Evolutionary conservation across 1,284 basidiomycete species (phyloP).

Genomic region (Gomphus sp.): DNA sequence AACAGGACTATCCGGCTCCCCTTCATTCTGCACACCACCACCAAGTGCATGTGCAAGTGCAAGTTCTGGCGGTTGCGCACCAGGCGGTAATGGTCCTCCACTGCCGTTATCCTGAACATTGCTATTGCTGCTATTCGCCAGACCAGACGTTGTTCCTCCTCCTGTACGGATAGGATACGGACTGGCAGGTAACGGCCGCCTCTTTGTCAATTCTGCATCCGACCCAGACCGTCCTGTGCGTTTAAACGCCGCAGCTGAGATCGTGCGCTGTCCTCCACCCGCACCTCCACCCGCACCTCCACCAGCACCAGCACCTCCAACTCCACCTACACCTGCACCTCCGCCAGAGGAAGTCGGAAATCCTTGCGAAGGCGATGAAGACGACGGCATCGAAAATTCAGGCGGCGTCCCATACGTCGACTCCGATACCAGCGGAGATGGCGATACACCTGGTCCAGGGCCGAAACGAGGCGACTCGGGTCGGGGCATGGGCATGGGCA

Average conservation of each 20-base stretch:
- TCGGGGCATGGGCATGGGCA: not conserved
- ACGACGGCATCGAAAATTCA: slow-evolving; percentile 11
- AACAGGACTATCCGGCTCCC: slow-evolving; percentile 5
- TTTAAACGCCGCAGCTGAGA: slow-evolving; percentile 68
- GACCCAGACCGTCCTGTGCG: slow-evolving; percentile 27
- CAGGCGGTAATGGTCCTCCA: not conserved
- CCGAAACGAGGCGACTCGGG: slow-evolving; percentile 1
- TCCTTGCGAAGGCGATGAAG: slow-evolving; percentile 13
- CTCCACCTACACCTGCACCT: not conserved
- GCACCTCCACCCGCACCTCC: no score
- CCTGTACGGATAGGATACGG: not conserved
- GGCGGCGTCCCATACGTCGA: slow-evolving; percentile 11
- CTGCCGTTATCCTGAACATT: not conserved
- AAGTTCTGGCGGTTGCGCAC: no score
- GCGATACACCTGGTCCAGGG: not conserved
- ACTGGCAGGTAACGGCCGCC: slow-evolving; percentile 28
- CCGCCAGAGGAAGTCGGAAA: not conserved
- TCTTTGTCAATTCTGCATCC: slow-evolving; percentile 38
- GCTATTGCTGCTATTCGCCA: not conserved
- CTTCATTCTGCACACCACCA: not conserved
- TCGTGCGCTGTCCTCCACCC: slow-evolving; percentile 45
- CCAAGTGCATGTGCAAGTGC: no score
- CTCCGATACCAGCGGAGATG: slow-evolving; percentile 3
- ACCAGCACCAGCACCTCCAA: not conserved
- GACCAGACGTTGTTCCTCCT: not conserved